phyloP scores from a whole-genome alignment of 1,139 yeast species.

The Nakaseomyces delphensis region DNA sequence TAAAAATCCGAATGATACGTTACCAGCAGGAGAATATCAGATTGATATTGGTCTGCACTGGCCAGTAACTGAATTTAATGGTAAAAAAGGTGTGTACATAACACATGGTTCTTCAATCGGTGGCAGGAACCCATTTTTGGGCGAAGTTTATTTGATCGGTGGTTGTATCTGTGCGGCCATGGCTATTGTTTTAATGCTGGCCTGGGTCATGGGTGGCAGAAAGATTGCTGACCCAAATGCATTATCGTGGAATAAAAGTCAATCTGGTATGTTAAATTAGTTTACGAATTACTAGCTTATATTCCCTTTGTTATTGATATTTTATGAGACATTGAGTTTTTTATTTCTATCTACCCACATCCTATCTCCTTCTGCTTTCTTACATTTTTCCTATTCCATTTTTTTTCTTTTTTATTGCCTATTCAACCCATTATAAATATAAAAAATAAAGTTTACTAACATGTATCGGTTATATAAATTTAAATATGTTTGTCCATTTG shows the following conservation, averaged over 20 bases:
- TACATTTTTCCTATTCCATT: not conserved
- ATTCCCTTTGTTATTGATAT: not conserved
- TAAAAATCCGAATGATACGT: constrained; percentile 41
- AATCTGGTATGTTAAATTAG: not conserved
- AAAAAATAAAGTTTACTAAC: too few relatives aligned
- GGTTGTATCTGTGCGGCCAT: constrained; percentile 46
- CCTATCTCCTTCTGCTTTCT: not conserved
- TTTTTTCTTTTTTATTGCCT: not conserved
- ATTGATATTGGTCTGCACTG: constrained; percentile 55
- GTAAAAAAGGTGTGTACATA: constrained; percentile 56
- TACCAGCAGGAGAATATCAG: constrained; percentile 52
- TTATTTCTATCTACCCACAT: too few relatives aligned
- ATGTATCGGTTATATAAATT: too few relatives aligned
- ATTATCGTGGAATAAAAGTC: constrained; percentile 27
- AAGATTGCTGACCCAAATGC: constrained; percentile 27
- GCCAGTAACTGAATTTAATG: constrained; percentile 62
- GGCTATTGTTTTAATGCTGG: constrained; percentile 40
- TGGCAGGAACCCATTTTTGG: constrained; percentile 60
- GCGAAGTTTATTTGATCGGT: constrained; percentile 57
- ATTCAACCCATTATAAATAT: not conserved
- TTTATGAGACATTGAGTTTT: not conserved
- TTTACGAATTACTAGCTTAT: not conserved
- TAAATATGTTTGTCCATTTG: too few relatives aligned
- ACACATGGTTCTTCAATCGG: constrained; percentile 64
- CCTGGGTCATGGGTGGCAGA: constrained; percentile 38